Percentiles rank a stretch among this genome's conserved stretches.
These are phyloP conservation scores for Camellia oleifera DNA, from an alignment of 179 eudicot species.

Conservation along the genomic window DNA sequence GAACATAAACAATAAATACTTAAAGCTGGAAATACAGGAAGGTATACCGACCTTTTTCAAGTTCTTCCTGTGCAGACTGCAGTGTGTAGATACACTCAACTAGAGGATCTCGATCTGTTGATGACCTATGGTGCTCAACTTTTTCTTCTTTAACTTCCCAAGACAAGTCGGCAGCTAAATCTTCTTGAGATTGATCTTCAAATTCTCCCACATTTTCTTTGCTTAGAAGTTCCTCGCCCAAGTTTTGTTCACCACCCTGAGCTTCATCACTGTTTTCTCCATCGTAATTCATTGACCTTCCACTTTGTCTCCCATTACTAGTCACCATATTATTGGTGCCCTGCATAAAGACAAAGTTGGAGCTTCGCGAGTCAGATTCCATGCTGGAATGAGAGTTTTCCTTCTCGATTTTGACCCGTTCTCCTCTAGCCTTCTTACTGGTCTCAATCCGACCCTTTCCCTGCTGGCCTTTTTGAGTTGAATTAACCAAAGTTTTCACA, in stretches of 20 bases:
- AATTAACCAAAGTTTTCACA: constrained; percentile 29
- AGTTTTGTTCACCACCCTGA: constrained; percentile 36
- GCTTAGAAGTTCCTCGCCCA: constrained; percentile 25
- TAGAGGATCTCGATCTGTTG: constrained; percentile 54
- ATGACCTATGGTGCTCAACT: constrained; percentile 34
- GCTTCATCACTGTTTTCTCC: constrained; percentile 46
- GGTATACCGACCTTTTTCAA: constrained; percentile 60
- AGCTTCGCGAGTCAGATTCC: constrained; percentile 85
- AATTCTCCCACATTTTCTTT: constrained; percentile 27
- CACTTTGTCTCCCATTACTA: constrained; percentile 45
- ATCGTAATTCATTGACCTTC: constrained; percentile 31
- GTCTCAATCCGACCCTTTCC: constrained; percentile 41
- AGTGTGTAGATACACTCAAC: constrained; percentile 51
- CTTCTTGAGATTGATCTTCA: constrained; percentile 35
- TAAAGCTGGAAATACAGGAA: not conserved
- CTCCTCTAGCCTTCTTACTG: constrained; percentile 71
- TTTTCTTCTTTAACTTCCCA: constrained; percentile 32
- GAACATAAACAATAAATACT: not conserved
- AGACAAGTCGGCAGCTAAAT: constrained; percentile 34
- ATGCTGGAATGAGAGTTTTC: constrained; percentile 67
- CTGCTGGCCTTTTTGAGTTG: constrained; percentile 30
- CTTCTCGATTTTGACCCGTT: constrained; percentile 42
- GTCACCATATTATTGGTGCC: constrained; percentile 32
- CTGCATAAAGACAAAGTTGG: constrained; percentile 55
- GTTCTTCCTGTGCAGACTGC: constrained; percentile 74